Base-by-base conservation (phyloP, 345 rosid genomes). In the Raphanus sativus region DNA sequence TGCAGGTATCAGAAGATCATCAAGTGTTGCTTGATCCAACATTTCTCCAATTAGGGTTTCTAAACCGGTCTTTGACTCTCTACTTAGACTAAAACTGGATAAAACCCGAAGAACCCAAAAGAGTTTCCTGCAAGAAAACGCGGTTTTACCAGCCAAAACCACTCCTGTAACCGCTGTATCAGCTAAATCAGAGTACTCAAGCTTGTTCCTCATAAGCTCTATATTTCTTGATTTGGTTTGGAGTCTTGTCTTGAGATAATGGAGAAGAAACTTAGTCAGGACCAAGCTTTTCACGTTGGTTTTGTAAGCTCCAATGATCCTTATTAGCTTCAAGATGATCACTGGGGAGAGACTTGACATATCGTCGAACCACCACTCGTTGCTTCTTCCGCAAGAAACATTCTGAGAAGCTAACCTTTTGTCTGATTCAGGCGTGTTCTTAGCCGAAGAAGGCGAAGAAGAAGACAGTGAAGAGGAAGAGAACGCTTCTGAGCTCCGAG, bases 291-390 rank as follows among this genome's bases (percentile, higher is more conserved):
- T 85, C 70, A 86, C 80, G 8, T 81, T 83, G n/a, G 77, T 34
- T 6, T 87, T 82, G 62, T 72, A 86, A 80, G 85, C 86, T 59
- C 83, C 85, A 67, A 83, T 65, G 30, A 76, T 86, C 79, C 42
- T 72, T 50, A 83, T 65, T n/a, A 92, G n/a, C 82, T 72, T 92
- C 65, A 79, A 83, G 5, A 90, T 84, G n/a, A 84, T 85, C 62
- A 61, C 26, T 0, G 93, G 91, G 6, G 91, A 73, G 33, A 92
- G 80, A 32, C 15, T 56, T 1, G 88, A 34, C 71, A 92, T 71
- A 71, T 83, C 96, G 4, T 86, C 84, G 24, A 92, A 92, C 96
- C 97, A 92, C 93, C 96, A 90, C 17, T 80, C 85, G 25, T 85
- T 86, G 30, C 81, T 73, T 71, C 84, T 81, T 71, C 77, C 81